A percentile compares a stretch with the other conserved stretches of the same genome.
Conservation (phyloP, 176 grass and related monocot species). For the Ananas comosus region DNA sequence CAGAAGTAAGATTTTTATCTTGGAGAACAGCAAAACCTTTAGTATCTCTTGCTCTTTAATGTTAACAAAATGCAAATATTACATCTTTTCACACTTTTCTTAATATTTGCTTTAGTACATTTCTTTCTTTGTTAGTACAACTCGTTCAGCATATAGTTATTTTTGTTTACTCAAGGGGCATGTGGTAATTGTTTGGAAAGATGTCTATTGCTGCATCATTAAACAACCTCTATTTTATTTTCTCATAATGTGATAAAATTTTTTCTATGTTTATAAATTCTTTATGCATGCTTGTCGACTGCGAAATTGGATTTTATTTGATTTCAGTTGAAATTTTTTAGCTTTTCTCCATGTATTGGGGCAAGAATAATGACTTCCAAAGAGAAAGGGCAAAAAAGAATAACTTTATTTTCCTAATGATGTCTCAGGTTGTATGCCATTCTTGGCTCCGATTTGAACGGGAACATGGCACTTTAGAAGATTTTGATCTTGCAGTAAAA, state of each 20-base stretch:
- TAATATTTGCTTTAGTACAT: too few relatives aligned
- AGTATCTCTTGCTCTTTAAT: neutral
- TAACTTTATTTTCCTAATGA: neutral
- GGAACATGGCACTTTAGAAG: constrained; percentile 81
- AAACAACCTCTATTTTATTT: too few relatives aligned
- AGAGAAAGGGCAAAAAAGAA: neutral
- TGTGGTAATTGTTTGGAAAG: neutral
- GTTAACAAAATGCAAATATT: neutral
- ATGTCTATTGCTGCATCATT: neutral
- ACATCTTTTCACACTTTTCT: neutral
- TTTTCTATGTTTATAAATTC: constrained; percentile 1
- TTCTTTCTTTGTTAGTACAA: too few relatives aligned
- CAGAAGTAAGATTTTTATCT: constrained; percentile 45
- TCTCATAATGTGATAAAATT: neutral
- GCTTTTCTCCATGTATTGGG: neutral
- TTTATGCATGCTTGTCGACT: neutral
- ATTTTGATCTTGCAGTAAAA: constrained; percentile 81
- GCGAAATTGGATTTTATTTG: neutral
- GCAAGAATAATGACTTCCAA: neutral
- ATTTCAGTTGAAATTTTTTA: neutral
- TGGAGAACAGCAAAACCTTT: neutral
- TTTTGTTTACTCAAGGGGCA: neutral
- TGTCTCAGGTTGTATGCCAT: constrained; percentile 63
- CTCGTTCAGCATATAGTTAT: too few relatives aligned
- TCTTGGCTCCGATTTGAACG: constrained; percentile 83